These are phyloP conservation scores for Magnaporthiopsis rhizophila DNA, from an alignment of 2,329 filamentous ascomycete genomes.

Conservation along the genomic window DNA sequence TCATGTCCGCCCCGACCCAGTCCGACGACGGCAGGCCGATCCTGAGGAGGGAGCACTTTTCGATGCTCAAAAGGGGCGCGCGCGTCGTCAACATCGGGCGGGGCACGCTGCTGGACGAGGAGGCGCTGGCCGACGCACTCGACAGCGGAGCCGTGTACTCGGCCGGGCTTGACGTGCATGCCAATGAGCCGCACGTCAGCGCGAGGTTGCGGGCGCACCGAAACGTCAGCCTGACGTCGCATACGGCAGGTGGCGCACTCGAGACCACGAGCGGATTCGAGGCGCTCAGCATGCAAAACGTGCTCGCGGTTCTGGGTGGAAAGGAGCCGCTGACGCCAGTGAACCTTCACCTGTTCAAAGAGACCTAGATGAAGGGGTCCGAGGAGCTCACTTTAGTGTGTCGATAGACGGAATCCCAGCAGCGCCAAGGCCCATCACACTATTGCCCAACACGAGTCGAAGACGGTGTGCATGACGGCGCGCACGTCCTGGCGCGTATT, in stretches of 20 bases:
- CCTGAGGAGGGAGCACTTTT: conserved; percentile 31
- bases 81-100: conserved; percentile 49
- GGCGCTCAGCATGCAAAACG: conserved; percentile 44
- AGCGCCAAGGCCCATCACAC: conserved; percentile 24
- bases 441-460: conserved; percentile 45
- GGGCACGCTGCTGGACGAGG: conserved; percentile 43
- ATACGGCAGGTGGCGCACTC: conserved; percentile 47
- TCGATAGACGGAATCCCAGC: background rate
- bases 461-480: conserved; percentile 38
- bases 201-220: conserved; percentile 22
- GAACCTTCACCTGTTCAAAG: conserved; percentile 39
- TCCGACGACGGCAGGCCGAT: conserved; percentile 16
- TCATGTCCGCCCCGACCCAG: conserved; percentile 38
- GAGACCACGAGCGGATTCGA: conserved; percentile 48
- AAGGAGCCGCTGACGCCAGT: conserved; percentile 40
- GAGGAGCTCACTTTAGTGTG: background rate
- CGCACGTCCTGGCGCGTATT: conserved; percentile 35
- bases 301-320: conserved; percentile 36
- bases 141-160: conserved; percentile 34
- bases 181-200: conserved; percentile 38
- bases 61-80: conserved; percentile 40
- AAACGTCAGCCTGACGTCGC: conserved; percentile 38
- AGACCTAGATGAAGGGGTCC: background rate
- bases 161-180: conserved; percentile 44
- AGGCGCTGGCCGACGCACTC: conserved; percentile 37